A percentile compares a stretch with the other conserved stretches of the same genome.
phyloP scores from a whole-genome alignment of 352 stramenopile species.

The Globisporangium uncinulatum region DNA sequence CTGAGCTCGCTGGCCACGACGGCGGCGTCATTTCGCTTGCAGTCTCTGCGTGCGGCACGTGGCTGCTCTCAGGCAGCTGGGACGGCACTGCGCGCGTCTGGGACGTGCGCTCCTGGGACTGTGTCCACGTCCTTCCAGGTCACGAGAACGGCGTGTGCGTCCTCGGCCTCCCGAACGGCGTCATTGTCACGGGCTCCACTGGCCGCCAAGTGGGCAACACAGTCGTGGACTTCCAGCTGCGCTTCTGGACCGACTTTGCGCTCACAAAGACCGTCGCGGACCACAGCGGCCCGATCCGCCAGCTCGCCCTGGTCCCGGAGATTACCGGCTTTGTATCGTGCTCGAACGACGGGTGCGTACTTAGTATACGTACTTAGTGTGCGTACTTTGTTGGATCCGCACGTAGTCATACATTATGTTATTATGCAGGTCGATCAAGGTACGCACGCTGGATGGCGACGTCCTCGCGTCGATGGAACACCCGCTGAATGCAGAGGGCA shows the following conservation, averaged over 20 bases:
- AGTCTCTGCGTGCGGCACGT: constrained; percentile 26
- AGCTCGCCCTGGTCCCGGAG: constrained; percentile 54
- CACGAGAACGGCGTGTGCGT: constrained; percentile 87
- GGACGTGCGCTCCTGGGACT: constrained; percentile 46
- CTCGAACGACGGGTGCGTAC: constrained; percentile 73
- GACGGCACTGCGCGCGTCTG: constrained; percentile 75
- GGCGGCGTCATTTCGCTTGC: constrained; percentile 72
- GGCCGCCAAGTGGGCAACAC: constrained; percentile 68
- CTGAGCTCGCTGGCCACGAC: constrained; percentile 53
- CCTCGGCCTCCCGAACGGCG: constrained; percentile 48
- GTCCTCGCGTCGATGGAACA: constrained; percentile 67
- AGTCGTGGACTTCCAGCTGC: constrained; percentile 73
- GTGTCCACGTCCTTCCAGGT: constrained; percentile 45
- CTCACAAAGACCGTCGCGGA: constrained; percentile 54
- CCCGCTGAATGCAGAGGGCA: constrained; percentile 76
- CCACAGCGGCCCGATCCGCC: constrained; percentile 65
- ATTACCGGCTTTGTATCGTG: constrained; percentile 80
- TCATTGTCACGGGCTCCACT: constrained; percentile 72
- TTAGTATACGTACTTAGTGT: too few relatives aligned
- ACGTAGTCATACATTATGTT: too few relatives aligned
- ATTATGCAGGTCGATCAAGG: constrained; percentile 42
- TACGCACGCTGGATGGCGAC: constrained; percentile 52
- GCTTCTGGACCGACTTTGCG: constrained; percentile 57
- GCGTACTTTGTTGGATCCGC: too few relatives aligned
- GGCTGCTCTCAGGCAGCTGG: constrained; percentile 76